These are phyloP conservation scores for Rhizophagus prolifer DNA, from an alignment of 192 early-diverging fungal genomes.

Conservation along the genomic window DNA sequence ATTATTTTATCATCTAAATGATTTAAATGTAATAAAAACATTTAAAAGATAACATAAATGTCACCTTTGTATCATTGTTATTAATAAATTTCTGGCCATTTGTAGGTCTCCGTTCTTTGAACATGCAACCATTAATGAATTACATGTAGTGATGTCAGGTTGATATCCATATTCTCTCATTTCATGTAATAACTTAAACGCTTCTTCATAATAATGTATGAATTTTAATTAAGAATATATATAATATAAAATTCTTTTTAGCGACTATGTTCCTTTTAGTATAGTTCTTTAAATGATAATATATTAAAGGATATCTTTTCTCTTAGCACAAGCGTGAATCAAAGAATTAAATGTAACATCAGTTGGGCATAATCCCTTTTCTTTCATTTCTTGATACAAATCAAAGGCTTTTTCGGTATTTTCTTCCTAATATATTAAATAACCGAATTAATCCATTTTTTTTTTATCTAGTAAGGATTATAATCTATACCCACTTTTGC, in stretches of 20 bases:
- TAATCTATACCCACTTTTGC: slow-evolving; percentile 49
- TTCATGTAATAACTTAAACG: slow-evolving; percentile 75
- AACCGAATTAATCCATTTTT: not conserved
- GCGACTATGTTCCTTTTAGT: no score
- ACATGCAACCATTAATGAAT: slow-evolving; percentile 75
- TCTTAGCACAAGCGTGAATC: slow-evolving; percentile 77
- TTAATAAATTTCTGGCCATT: slow-evolving; percentile 64
- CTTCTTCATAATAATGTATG: slow-evolving; percentile 73
- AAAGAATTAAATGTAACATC: slow-evolving; percentile 87
- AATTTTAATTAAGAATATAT: not conserved
- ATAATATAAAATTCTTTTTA: no score
- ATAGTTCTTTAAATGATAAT: not conserved
- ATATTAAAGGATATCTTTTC: slow-evolving; percentile 51
- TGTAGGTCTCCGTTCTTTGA: slow-evolving; percentile 72
- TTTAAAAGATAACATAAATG: not conserved
- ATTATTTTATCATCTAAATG: no score
- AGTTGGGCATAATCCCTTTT: slow-evolving; percentile 65
- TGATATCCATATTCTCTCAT: slow-evolving; percentile 85
- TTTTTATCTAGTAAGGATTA: no score
- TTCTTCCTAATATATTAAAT: slow-evolving; percentile 41
- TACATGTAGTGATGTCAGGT: slow-evolving; percentile 79
- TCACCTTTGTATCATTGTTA: slow-evolving; percentile 55
- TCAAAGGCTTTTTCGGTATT: slow-evolving; percentile 91
- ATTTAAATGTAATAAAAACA: not conserved
- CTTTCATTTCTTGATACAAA: slow-evolving; percentile 86